These are phyloP conservation scores for Sporothrix humicola DNA, from an alignment of 2,329 filamentous ascomycete species.

Conservation along the genomic window DNA sequence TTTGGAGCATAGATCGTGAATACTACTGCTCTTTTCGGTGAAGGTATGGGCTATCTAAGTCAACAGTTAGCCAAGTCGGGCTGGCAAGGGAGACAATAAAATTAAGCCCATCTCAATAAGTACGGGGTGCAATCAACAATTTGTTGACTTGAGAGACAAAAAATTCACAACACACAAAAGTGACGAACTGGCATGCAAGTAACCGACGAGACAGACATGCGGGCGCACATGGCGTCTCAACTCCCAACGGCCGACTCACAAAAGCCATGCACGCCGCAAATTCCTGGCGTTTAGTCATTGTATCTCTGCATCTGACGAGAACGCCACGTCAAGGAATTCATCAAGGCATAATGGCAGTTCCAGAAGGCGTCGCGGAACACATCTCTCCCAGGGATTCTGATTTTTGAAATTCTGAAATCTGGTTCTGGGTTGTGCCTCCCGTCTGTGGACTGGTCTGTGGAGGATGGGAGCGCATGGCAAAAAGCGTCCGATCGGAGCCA, in stretches of 20 bases:
- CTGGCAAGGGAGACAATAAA: constrained; percentile 16
- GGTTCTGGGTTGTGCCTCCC: background rate
- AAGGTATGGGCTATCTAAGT: background rate
- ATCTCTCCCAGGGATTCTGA: constrained; percentile 1
- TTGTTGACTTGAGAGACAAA: background rate
- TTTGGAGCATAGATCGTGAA: constrained; percentile 10
- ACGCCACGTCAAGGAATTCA: constrained; percentile 1
- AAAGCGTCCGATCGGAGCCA: constrained; percentile 4
- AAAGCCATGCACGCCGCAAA: background rate
- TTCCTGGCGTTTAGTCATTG: background rate
- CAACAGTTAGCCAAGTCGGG: background rate
- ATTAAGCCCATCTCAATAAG: background rate
- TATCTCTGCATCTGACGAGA: constrained; percentile 10
- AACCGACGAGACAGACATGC: constrained; percentile 1
- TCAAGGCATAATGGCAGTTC: constrained; percentile 26
- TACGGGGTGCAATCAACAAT: background rate
- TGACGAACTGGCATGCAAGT: constrained; percentile 8
- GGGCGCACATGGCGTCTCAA: constrained; percentile 23
- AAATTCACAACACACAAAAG: background rate
- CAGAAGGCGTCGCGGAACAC: constrained; percentile 23
- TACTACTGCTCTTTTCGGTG: background rate
- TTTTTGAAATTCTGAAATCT: background rate
- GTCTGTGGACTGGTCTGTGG: background rate
- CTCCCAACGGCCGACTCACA: background rate
- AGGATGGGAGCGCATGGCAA: background rate